Evolutionary conservation across 2,329 filamentous ascomycete genomes (phyloP).

Genomic region (Cladosporium colombiae): DNA sequence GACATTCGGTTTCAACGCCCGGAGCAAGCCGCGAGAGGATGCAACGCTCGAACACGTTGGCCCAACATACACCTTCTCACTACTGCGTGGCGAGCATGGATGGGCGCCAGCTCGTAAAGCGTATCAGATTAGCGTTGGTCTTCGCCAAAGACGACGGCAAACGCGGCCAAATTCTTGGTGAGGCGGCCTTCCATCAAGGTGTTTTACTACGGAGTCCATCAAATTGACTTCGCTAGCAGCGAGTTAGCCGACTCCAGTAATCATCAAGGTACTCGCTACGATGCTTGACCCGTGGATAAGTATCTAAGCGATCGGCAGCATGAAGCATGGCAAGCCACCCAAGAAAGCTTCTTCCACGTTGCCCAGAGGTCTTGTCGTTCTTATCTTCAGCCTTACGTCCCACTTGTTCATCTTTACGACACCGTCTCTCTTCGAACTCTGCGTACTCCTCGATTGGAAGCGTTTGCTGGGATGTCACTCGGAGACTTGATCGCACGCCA

Average conservation of each 20-base stretch:
- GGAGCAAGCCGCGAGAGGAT: not conserved
- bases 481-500: constrained; percentile 6
- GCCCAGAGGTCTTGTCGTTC: constrained; percentile 19
- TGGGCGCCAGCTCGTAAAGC: not conserved
- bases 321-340: constrained; percentile 14
- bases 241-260: not conserved
- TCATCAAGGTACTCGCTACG: constrained; percentile 14
- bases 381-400: constrained; percentile 12
- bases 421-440: not conserved
- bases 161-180: not conserved
- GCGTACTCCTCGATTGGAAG: not conserved
- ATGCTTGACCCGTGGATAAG: constrained; percentile 1
- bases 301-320: constrained; percentile 12
- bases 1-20: constrained; percentile 2
- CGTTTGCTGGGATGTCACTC: not conserved
- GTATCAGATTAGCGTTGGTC: not conserved
- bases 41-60: not conserved
- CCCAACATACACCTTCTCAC: not conserved
- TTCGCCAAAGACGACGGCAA: not conserved
- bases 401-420: not conserved
- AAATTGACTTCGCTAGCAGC: constrained; percentile 4
- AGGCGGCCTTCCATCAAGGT: constrained; percentile 16
- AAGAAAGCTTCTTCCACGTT: constrained; percentile 18
- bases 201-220: constrained; percentile 9
- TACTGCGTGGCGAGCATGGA: not conserved